Conservation (phyloP, 148 eudicot species). For the Vaccinium macrocarpon region DNA sequence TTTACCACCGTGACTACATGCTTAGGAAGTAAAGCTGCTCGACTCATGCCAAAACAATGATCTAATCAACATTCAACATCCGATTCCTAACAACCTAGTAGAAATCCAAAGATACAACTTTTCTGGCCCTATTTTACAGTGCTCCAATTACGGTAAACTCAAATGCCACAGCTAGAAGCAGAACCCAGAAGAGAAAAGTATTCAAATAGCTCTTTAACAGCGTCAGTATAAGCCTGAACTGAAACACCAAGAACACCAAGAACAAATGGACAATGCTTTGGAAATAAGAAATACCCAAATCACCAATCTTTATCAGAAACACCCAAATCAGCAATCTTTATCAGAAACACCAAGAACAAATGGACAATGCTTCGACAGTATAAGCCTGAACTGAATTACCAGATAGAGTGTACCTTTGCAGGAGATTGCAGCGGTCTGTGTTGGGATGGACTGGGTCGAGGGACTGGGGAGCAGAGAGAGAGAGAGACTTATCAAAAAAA, state of each 20-base stretch:
- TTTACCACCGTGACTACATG: constrained; percentile 87
- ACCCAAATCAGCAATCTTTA: neutral
- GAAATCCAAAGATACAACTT: neutral
- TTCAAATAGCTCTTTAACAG: neutral
- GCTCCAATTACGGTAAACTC: neutral
- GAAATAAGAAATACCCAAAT: neutral
- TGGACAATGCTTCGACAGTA: neutral
- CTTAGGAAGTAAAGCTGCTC: constrained; percentile 62
- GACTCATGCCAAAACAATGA: constrained; percentile 46
- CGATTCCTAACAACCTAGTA: constrained; percentile 16
- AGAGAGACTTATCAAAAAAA: too few species aligned
- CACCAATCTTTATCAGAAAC: neutral
- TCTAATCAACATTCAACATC: neutral
- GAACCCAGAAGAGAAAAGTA: neutral
- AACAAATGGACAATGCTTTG: too few species aligned
- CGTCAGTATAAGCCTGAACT: too few species aligned
- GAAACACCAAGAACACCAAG: too few species aligned
- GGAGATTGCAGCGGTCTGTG: constrained; percentile 5
- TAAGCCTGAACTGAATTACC: neutral
- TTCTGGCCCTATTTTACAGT: neutral
- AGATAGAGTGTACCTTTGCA: neutral
- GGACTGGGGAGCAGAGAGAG: neutral
- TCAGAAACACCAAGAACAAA: neutral
- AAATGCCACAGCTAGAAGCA: constrained; percentile 6
- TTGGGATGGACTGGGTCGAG: neutral